A percentile compares a stretch with the other conserved stretches of the same genome.
Evolutionary conservation across 306 rosid genomes (phyloP).

Genomic region (Arachis stenosperma): DNA sequence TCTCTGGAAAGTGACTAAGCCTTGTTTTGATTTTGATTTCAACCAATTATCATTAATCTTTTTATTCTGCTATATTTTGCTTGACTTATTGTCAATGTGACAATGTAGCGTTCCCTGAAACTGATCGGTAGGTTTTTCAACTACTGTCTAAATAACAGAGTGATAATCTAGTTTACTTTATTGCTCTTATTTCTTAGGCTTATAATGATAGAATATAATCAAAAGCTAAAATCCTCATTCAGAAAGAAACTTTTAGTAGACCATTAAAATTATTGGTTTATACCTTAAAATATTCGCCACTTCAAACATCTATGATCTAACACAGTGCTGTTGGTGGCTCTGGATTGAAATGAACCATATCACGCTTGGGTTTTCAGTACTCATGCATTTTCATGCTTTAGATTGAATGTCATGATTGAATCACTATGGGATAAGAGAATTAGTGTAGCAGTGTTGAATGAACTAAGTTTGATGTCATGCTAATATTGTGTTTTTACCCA

Average conservation of each 20-base stretch:
- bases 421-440: too few relatives aligned
- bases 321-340: too few relatives aligned
- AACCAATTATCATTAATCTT: background rate
- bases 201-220: background rate
- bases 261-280: background rate
- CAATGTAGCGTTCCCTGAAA: background rate
- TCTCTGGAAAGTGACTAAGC: constrained; percentile 3
- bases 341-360: too few relatives aligned
- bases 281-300: too few relatives aligned
- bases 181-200: background rate
- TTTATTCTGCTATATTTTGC: background rate
- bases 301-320: too few relatives aligned
- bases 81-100: background rate
- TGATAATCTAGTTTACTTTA: constrained; percentile 1
- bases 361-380: too few relatives aligned
- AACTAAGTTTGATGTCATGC: constrained; percentile 8
- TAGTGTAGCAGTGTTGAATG: too few relatives aligned
- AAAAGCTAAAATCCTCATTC: constrained; percentile 8
- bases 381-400: too few relatives aligned
- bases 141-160: background rate
- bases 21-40: constrained; percentile 4
- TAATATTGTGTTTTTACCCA: background rate
- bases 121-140: background rate
- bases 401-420: too few relatives aligned
- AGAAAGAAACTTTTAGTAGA: background rate